These are phyloP conservation scores for Steccherinum ochraceum DNA, from an alignment of 768 basidiomycete genomes.

Conservation along the genomic window DNA sequence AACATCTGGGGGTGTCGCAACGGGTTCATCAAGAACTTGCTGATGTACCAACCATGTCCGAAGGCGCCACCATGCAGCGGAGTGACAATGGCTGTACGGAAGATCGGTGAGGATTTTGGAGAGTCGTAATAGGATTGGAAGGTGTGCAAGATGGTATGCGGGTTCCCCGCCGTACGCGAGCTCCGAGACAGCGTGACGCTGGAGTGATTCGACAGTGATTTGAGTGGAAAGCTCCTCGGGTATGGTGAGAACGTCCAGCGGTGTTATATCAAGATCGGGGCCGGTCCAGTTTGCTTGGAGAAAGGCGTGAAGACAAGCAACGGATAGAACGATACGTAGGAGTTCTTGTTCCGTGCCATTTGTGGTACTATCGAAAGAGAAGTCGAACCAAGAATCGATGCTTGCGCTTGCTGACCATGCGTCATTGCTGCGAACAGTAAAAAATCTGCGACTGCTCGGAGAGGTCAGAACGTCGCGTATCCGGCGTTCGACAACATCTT, in stretches of 20 bases:
- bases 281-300: conserved; percentile 97
- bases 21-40: conserved; percentile 80
- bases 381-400: conserved; percentile 23
- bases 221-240: conserved; percentile 21
- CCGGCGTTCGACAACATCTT: conserved; percentile 52
- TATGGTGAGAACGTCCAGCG: conserved; percentile 32
- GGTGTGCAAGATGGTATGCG: conserved; percentile 82
- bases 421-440: conserved; percentile 21
- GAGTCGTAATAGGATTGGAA: conserved; percentile 65
- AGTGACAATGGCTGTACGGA: conserved; percentile 42
- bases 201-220: conserved; percentile 40
- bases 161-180: conserved; percentile 89
- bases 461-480: conserved; percentile 45
- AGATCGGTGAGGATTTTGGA: conserved; percentile 62
- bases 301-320: conserved; percentile 85
- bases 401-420: neutral
- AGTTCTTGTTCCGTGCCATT: conserved; percentile 44
- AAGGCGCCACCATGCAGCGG: conserved; percentile 79
- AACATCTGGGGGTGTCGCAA: conserved; percentile 42
- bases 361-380: conserved; percentile 21
- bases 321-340: conserved; percentile 53
- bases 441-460: conserved; percentile 26
- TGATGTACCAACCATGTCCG: conserved; percentile 68
- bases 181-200: conserved; percentile 62
- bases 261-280: conserved; percentile 63